Conservation (phyloP, 257 asterid species). For the Salvia hispanica region DNA sequence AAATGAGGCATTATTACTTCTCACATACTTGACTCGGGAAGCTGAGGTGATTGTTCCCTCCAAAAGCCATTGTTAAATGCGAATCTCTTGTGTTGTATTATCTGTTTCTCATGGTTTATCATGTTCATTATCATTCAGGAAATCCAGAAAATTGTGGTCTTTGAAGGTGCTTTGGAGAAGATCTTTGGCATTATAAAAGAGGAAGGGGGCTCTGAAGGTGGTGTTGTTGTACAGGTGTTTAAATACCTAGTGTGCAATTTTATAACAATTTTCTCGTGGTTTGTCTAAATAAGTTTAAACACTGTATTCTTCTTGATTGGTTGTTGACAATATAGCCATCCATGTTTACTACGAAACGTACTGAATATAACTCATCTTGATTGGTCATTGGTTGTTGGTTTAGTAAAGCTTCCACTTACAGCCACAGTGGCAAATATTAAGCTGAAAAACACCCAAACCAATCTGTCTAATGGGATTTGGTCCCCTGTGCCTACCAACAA, state of each 20-base stretch:
- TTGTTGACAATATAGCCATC: background rate
- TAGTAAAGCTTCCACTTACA: too few relatives aligned
- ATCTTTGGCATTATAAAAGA: conserved; percentile 86
- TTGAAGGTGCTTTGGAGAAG: conserved; percentile 98
- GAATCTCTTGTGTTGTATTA: background rate
- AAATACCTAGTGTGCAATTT: conserved; percentile 13
- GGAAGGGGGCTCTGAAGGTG: conserved; percentile 99
- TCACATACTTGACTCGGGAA: conserved; percentile 92
- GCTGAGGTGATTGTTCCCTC: conserved; percentile 72
- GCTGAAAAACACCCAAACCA: too few relatives aligned
- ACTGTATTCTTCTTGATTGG: conserved; percentile 17
- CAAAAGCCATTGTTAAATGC: conserved; percentile 1
- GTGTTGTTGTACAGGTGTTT: conserved; percentile 94
- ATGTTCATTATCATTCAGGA: conserved; percentile 54
- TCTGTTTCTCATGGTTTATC: conserved; percentile 15
- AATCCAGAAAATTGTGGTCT: conserved; percentile 95
- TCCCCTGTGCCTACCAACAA: background rate
- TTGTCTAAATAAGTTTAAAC: background rate
- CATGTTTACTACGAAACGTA: background rate
- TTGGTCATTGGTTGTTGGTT: too few relatives aligned
- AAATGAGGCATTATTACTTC: conserved; percentile 84
- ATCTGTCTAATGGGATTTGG: too few relatives aligned
- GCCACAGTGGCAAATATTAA: too few relatives aligned
- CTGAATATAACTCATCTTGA: background rate
- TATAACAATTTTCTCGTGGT: background rate